Conservation (phyloP, 129 eudicot species). For the Flaveria trinervia region DNA sequence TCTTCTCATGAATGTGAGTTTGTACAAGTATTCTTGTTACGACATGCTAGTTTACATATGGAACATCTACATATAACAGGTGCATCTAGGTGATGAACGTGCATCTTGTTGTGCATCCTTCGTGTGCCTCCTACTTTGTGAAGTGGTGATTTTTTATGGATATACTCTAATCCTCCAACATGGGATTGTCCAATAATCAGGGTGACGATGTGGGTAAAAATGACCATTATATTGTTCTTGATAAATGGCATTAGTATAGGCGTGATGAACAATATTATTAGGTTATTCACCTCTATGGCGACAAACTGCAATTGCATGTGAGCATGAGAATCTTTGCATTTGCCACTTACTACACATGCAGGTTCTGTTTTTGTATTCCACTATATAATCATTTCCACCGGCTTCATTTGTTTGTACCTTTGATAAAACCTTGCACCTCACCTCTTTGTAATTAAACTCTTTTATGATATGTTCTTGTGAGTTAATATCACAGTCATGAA, state of each 20-base stretch:
- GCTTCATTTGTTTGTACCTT: background rate
- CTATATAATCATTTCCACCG: background rate
- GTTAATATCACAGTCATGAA: background rate
- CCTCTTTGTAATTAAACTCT: background rate
- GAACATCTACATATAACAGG: background rate
- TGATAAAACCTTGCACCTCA: background rate
- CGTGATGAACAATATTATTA: background rate
- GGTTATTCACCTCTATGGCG: background rate
- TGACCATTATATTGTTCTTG: too few species aligned
- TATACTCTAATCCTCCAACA: background rate
- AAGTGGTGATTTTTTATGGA: background rate
- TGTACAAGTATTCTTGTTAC: background rate
- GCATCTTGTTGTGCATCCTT: background rate
- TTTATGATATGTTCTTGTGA: background rate
- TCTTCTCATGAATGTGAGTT: background rate
- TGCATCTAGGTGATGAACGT: background rate
- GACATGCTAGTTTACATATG: background rate
- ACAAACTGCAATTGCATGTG: background rate
- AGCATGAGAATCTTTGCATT: background rate
- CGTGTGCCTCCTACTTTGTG: background rate
- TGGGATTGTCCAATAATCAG: background rate
- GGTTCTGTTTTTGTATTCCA: background rate
- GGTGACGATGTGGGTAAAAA: background rate
- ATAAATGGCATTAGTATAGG: too few species aligned
- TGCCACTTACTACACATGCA: background rate